Evolutionary conservation across 306 rosid species (phyloP).

Genomic region (Prunus campanulata): DNA sequence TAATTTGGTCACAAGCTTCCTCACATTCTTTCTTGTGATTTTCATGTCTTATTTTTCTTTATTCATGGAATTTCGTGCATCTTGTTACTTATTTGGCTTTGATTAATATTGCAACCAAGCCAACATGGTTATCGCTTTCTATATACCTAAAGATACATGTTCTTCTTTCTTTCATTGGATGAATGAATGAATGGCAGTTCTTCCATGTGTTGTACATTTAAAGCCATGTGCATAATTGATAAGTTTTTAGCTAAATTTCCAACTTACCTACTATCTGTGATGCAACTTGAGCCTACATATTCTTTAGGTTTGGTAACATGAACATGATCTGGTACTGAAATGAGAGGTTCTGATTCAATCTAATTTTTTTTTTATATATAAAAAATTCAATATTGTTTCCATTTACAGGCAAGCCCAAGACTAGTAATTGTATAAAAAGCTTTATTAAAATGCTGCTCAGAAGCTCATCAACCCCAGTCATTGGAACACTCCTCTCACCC

Average conservation of each 20-base stretch:
- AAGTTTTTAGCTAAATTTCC: background rate
- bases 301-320: background rate
- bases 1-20: conserved; percentile 8
- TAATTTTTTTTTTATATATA: background rate
- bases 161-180: background rate
- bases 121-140: background rate
- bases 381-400: background rate
- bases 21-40: background rate
- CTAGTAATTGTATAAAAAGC: background rate
- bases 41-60: background rate
- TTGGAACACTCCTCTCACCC: background rate
- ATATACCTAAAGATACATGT: background rate
- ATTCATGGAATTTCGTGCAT: conserved; percentile 2
- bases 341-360: background rate
- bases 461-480: conserved; percentile 7
- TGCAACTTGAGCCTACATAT: background rate
- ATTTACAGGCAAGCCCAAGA: conserved; percentile 3
- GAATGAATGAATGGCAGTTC: background rate
- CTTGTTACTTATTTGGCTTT: background rate
- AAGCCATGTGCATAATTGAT: background rate
- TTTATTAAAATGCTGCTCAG: conserved; percentile 10
- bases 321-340: background rate
- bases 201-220: too few relatives aligned
- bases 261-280: too few relatives aligned
- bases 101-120: background rate